Evolutionary conservation across 2,329 filamentous ascomycete genomes (phyloP), one percentile per base, ranked within the genome.

Genomic region (Cryphonectria japonica): DNA sequence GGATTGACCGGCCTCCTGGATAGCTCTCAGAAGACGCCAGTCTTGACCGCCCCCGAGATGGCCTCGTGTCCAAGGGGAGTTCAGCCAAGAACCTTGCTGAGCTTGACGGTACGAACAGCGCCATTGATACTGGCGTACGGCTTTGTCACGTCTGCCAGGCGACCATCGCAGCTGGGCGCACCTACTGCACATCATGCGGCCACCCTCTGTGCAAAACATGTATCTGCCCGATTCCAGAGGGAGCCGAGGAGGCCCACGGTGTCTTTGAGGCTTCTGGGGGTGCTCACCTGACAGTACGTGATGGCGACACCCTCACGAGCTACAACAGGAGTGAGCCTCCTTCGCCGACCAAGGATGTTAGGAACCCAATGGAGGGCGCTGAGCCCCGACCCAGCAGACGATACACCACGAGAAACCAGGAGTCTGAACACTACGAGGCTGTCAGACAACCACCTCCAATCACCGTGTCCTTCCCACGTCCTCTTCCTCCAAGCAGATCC

Each of bases 91-190:
- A 76, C 57, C 75, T 74, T 71, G 74, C 76, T 66, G 75, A 75
- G 70, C 76, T 78, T 72, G 79, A 80, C 76, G 79, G 80, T 61
- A 79, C 78, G 70, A 69, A 61, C 63, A 72, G 69, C 14, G 54
- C 50, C n/a, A 39, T 60, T 11, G 66, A 37, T 7, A 9, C 22
- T 19, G 37, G 46, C 19, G 19, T 63, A 57, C 82, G 80, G 67
- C 77, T 83, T 37, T 89, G 87, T 72, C 87, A 88, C 74, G 77
- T 85, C 13, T 89, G 86, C 74, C 83, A 82, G 16, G 80, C 81
- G 61, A 79, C 78, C 57, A 80, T 84, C 52, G 78, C 69, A 22
- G 61, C 32, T 61, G 78, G 79, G 16, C 78, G 79, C 41, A 78
- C 78, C 11, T 80, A 80, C 62, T 89, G 86, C 73, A 76, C 79